Percentiles rank a stretch among this genome's conserved stretches.
Conservation (phyloP, 139 green algal species). For the Auxenochlorella pyrenoidosa region DNA sequence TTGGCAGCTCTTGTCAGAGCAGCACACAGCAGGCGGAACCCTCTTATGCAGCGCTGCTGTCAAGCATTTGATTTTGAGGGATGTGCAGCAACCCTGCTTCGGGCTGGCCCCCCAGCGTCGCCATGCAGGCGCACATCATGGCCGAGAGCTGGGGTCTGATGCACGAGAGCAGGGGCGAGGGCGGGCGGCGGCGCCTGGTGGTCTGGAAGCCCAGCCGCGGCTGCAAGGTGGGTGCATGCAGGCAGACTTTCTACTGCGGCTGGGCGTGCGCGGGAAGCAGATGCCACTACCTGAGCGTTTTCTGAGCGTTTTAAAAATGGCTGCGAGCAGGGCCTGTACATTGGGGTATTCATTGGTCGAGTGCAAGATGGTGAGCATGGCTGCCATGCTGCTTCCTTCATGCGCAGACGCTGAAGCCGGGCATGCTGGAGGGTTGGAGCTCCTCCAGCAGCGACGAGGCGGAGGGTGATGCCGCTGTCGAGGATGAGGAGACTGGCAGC, state of each 20-base stretch:
- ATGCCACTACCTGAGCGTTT: background rate
- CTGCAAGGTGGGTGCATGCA: background rate
- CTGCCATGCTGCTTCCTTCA: background rate
- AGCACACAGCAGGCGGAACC: background rate
- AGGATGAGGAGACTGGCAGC: background rate
- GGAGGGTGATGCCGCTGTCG: background rate
- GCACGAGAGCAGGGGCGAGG: slow-evolving; percentile 25
- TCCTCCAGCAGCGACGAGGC: background rate
- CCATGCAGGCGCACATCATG: slow-evolving; percentile 15
- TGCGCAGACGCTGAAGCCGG: background rate
- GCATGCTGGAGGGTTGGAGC: background rate
- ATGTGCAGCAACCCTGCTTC: no score
- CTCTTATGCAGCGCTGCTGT: background rate
- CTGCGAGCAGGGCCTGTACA: no score
- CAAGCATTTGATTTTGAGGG: background rate
- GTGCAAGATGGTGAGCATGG: background rate
- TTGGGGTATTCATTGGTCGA: no score
- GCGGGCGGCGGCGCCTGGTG: background rate
- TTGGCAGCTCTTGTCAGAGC: background rate
- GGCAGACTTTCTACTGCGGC: background rate
- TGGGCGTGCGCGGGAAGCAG: background rate
- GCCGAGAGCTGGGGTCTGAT: slow-evolving; percentile 25
- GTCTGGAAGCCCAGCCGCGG: slow-evolving; percentile 31
- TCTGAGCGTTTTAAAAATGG: background rate
- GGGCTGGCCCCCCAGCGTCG: background rate